These are phyloP conservation scores for Ogataea methanolica DNA, from an alignment of 805 yeast species.

Conservation along the genomic window DNA sequence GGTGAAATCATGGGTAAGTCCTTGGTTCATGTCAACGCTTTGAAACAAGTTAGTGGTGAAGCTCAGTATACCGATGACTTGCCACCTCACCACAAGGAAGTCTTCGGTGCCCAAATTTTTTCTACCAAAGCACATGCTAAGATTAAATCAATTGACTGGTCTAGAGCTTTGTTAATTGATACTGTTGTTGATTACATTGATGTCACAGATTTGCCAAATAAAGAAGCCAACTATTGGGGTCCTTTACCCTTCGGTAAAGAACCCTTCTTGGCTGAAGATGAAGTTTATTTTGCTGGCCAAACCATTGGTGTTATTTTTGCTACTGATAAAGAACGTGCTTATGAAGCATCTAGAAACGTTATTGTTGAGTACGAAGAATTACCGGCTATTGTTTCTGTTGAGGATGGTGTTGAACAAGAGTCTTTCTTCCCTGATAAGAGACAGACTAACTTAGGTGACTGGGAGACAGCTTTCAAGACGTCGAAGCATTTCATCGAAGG, in stretches of 20 bases:
- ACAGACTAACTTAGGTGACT: slow-evolving; percentile 35
- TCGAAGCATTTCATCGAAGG: slow-evolving; percentile 34
- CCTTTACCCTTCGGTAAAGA: slow-evolving; percentile 37
- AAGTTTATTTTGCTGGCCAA: slow-evolving; percentile 38
- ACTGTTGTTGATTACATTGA: slow-evolving; percentile 40
- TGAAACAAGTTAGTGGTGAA: slow-evolving; percentile 45
- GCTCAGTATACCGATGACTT: slow-evolving; percentile 42
- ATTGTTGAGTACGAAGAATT: slow-evolving; percentile 39
- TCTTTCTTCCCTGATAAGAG: slow-evolving; percentile 36
- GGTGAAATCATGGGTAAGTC: slow-evolving; percentile 35
- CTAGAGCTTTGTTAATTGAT: slow-evolving; percentile 33
- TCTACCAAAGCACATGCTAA: slow-evolving; percentile 40
- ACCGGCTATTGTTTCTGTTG: slow-evolving; percentile 36
- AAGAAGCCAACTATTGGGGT: slow-evolving; percentile 40
- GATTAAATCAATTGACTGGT: slow-evolving; percentile 35
- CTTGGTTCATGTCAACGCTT: slow-evolving; percentile 40
- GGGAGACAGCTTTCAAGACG: slow-evolving; percentile 32
- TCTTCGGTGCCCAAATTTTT: slow-evolving; percentile 40
- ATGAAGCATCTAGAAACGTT: slow-evolving; percentile 37
- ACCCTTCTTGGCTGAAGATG: slow-evolving; percentile 39
- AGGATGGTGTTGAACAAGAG: slow-evolving; percentile 38
- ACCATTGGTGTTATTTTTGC: slow-evolving; percentile 40
- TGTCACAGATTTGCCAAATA: slow-evolving; percentile 33
- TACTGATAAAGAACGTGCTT: slow-evolving; percentile 34
- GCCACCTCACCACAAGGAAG: slow-evolving; percentile 37